Percentiles rank a stretch among this genome's conserved stretches.
Evolutionary conservation across 1,284 basidiomycete species (phyloP).

Genomic region (Boletus holoroseus): DNA sequence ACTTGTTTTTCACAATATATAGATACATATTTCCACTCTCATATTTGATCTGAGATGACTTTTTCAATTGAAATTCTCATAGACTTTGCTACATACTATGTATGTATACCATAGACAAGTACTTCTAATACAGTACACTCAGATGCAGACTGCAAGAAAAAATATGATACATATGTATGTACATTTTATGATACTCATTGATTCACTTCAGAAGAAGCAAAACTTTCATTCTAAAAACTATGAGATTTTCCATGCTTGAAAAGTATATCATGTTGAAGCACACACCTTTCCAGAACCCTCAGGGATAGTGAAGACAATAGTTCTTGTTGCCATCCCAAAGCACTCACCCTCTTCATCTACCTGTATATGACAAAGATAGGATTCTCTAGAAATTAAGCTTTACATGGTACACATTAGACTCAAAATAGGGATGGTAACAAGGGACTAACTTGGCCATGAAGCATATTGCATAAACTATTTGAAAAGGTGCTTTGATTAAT

Average conservation of each 20-base stretch:
- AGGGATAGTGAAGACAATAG: conserved; percentile 13
- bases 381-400: conserved; percentile 28
- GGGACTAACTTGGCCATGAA: conserved; percentile 26
- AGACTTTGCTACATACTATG: background rate
- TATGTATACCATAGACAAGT: background rate
- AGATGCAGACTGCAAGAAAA: background rate
- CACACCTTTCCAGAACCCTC: conserved; percentile 7
- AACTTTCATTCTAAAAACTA: conserved; percentile 1
- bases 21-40: background rate
- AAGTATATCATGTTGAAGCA: background rate
- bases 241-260: background rate
- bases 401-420: background rate
- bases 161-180: too few relatives aligned
- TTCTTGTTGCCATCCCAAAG: background rate
- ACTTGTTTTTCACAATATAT: background rate
- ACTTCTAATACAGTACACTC: background rate
- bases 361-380: conserved; percentile 17
- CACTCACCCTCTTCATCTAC: background rate
- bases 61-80: background rate
- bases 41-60: background rate
- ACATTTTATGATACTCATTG: background rate
- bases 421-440: background rate
- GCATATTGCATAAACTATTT: conserved; percentile 26
- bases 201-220: background rate
- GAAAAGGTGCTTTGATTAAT: background rate